phyloP scores from a whole-genome alignment of 495 filamentous ascomycete species.

The Hyaloscypha hepaticicola region DNA sequence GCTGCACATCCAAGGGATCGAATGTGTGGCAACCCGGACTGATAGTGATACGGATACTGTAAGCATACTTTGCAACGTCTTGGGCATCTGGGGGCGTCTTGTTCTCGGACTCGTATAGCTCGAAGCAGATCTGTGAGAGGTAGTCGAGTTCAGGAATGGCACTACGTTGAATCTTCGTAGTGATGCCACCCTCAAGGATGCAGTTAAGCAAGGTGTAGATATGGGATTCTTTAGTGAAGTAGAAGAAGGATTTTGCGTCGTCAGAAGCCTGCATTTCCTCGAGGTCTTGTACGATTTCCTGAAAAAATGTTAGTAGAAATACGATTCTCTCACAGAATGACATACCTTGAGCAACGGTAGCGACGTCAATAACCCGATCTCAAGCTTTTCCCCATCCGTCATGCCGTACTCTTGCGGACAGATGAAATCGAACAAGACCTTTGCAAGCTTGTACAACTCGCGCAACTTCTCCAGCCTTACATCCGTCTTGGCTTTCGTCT shows the following conservation, averaged over 20 bases:
- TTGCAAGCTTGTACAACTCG: slow-evolving; percentile 88
- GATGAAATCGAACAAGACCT: slow-evolving; percentile 96
- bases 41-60: slow-evolving; percentile 94
- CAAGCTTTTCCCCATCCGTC: slow-evolving; percentile 87
- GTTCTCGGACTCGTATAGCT: slow-evolving; percentile 92
- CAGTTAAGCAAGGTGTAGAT: slow-evolving; percentile 98
- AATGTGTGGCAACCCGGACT: slow-evolving; percentile 94
- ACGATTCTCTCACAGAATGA: neutral
- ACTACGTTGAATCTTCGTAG: slow-evolving; percentile 83
- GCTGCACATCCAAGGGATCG: slow-evolving; percentile 91
- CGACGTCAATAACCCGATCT: slow-evolving; percentile 92
- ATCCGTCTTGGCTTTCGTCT: slow-evolving; percentile 81
- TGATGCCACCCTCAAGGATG: slow-evolving; percentile 92
- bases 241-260: slow-evolving; percentile 93
- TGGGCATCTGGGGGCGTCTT: slow-evolving; percentile 47
- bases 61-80: slow-evolving; percentile 60
- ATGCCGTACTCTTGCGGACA: slow-evolving; percentile 99
- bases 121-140: slow-evolving; percentile 95
- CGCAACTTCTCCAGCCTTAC: slow-evolving; percentile 81
- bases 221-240: slow-evolving; percentile 98
- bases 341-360: slow-evolving; percentile 74
- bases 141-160: slow-evolving; percentile 97
- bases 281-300: slow-evolving; percentile 92
- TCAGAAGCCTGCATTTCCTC: slow-evolving; percentile 94
- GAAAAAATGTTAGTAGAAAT: neutral